Conservation (phyloP, 371 early-diverging fungal genomes). For the Mucor mucedo region DNA sequence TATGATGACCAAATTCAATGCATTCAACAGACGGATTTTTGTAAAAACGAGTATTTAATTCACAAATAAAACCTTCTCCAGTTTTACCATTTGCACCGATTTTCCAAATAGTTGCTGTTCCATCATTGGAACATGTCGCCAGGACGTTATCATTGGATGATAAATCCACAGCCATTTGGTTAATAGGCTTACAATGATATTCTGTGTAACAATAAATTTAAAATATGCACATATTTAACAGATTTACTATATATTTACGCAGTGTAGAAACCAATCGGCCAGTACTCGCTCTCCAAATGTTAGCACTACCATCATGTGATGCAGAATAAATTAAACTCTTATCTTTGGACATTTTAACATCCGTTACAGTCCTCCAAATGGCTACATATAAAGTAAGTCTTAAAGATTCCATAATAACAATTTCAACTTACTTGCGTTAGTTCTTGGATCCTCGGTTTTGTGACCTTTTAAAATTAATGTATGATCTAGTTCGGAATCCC, state of each 20-base stretch:
- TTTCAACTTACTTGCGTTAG: background rate
- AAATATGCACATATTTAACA: background rate
- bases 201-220: slow-evolving; percentile 4
- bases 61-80: slow-evolving; percentile 37
- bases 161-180: slow-evolving; percentile 31
- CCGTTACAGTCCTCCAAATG: slow-evolving; percentile 48
- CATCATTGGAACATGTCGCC: slow-evolving; percentile 44
- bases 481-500: slow-evolving; percentile 24
- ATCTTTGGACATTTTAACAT: slow-evolving; percentile 41
- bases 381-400: slow-evolving; percentile 10
- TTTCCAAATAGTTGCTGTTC: slow-evolving; percentile 43
- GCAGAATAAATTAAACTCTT: slow-evolving; percentile 37
- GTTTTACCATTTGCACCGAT: slow-evolving; percentile 32
- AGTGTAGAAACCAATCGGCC: slow-evolving; percentile 40
- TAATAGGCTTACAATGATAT: slow-evolving; percentile 29
- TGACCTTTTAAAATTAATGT: slow-evolving; percentile 31
- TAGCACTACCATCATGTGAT: slow-evolving; percentile 37
- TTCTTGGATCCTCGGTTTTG: slow-evolving; percentile 18
- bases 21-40: slow-evolving; percentile 36
- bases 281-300: slow-evolving; percentile 34
- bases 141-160: slow-evolving; percentile 28
- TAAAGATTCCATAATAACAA: background rate
- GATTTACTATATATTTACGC: slow-evolving; percentile 25
- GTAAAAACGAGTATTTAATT: slow-evolving; percentile 18
- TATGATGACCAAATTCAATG: slow-evolving; percentile 41